Base-by-base conservation (phyloP, 257 asterid species). In the Oldenlandia corymbosa region DNA sequence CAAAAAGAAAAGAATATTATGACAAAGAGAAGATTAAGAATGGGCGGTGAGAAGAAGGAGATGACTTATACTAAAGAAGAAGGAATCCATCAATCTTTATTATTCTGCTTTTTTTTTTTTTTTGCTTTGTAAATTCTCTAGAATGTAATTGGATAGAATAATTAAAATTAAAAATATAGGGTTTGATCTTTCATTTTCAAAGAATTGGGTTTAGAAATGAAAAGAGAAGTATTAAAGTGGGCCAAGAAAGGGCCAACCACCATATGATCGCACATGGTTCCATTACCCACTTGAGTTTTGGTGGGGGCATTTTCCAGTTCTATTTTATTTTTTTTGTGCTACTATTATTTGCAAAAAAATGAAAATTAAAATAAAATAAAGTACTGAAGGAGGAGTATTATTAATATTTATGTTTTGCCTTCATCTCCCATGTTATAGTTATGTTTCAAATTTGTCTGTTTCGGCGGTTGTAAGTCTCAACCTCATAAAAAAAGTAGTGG, bases 191-290 rank as follows among this genome's bases (percentile, higher is more conserved):
- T 80, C 82, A 45, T 66, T 79, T 65, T 83, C 82, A 66, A n/a
- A 49, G 64, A 58, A 7, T 72, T 49, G 60, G 78, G 72, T 65
- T 75, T 62, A 75, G 77, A 68, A 76, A 62, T 62, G 79, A 77
- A 73, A 81, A 74, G 69, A 68, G 78, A 42, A 75, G 30, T n/a
- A n/a, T 68, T 43, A 18, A 18, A 41, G 95, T 86, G 95, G 96
- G 90, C 65, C 67, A n/a, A 68, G 84, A 77, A 73, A 84, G 68
- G 72, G 77, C 81, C 94, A 87, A 87, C 94, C 69, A 81, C 96
- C 97, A 81, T 90, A 90, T 90, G 94, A 81, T 77, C 66, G 94
- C 97, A 90, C 95, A 90, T 90, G 97, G 80, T 77, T 82, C 70
- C 87, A 75, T 78, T 70, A 66, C 81, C 90, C 82, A 81, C 83